A percentile compares a stretch with the other conserved stretches of the same genome.
Evolutionary conservation across 768 basidiomycete genomes (phyloP).

Genomic region (Phylloporus arenicola): DNA sequence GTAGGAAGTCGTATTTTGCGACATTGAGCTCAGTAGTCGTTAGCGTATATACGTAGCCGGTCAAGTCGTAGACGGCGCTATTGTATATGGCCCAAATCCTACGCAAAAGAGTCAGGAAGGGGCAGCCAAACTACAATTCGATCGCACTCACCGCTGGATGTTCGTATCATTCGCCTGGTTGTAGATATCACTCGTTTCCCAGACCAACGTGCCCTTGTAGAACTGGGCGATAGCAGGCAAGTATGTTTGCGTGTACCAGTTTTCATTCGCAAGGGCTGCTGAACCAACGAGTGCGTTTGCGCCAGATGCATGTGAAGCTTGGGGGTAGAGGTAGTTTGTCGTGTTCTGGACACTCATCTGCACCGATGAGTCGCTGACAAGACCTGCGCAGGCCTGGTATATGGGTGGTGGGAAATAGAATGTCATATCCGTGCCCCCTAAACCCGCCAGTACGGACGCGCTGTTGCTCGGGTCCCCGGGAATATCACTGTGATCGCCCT

Average conservation of each 20-base stretch:
- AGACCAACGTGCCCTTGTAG: conserved; percentile 59
- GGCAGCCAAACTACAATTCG: conserved; percentile 7
- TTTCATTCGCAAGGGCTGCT: conserved; percentile 32
- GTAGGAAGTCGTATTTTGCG: conserved; percentile 48
- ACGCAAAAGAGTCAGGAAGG: conserved; percentile 6
- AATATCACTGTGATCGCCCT: conserved; percentile 61
- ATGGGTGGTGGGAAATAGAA: conserved; percentile 62
- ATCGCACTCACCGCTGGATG: conserved; percentile 25
- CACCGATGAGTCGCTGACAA: conserved; percentile 45
- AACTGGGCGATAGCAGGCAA: conserved; percentile 51
- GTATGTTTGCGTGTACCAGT: conserved; percentile 58
- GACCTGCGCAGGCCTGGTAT: conserved; percentile 50
- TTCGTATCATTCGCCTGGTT: conserved; percentile 34
- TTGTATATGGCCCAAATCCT: conserved; percentile 61
- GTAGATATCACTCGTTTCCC: conserved; percentile 34
- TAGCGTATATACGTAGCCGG: conserved; percentile 62
- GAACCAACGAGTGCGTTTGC: conserved; percentile 31
- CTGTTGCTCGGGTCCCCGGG: conserved; percentile 45
- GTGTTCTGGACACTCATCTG: conserved; percentile 44
- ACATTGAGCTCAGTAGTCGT: conserved; percentile 37
- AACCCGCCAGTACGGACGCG: conserved; percentile 40
- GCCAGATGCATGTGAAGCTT: conserved; percentile 59
- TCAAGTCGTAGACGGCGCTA: conserved; percentile 53
- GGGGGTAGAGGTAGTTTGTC: conserved; percentile 33
- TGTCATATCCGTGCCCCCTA: conserved; percentile 61